A percentile compares a stretch with the other conserved stretches of the same genome.
Evolutionary conservation across 1,284 basidiomycete genomes (phyloP).

Genomic region (Boletellus deceptivus): DNA sequence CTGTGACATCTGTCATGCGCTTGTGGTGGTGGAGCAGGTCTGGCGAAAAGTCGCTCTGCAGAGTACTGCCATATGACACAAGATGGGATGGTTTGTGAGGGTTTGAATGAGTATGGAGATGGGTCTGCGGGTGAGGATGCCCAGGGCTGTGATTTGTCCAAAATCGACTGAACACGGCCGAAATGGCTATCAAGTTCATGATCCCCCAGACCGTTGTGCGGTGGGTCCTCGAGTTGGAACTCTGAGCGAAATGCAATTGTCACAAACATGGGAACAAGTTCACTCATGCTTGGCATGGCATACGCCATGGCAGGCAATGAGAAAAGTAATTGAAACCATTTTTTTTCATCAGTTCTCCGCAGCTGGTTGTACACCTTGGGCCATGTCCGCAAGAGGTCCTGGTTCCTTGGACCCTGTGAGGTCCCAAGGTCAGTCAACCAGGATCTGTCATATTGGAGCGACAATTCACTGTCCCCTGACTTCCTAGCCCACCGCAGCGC

Average conservation of each 20-base stretch:
- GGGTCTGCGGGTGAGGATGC: background rate
- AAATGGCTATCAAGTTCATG: slow-evolving; percentile 7
- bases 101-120: slow-evolving; percentile 14
- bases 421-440: too few relatives aligned
- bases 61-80: background rate
- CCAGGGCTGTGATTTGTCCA: background rate
- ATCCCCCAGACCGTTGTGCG: slow-evolving; percentile 13
- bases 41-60: slow-evolving; percentile 11
- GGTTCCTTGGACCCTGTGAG: too few relatives aligned
- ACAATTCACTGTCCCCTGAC: too few relatives aligned
- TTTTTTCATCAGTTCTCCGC: slow-evolving; percentile 10
- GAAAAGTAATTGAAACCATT: slow-evolving; percentile 30
- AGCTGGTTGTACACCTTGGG: slow-evolving; percentile 33
- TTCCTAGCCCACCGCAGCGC: too few relatives aligned
- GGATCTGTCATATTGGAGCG: slow-evolving; percentile 17
- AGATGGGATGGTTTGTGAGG: background rate
- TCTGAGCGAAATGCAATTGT: slow-evolving; percentile 25
- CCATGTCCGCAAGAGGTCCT: slow-evolving; percentile 20
- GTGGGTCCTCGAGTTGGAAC: slow-evolving; percentile 15
- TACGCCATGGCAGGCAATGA: slow-evolving; percentile 34
- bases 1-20: too few relatives aligned
- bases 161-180: slow-evolving; percentile 11
- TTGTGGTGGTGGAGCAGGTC: slow-evolving; percentile 1
- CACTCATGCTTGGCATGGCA: slow-evolving; percentile 3
- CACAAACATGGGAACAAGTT: slow-evolving; percentile 30